phyloP scores from a whole-genome alignment of 2,329 filamentous ascomycete species.

The Alternaria rosae region DNA sequence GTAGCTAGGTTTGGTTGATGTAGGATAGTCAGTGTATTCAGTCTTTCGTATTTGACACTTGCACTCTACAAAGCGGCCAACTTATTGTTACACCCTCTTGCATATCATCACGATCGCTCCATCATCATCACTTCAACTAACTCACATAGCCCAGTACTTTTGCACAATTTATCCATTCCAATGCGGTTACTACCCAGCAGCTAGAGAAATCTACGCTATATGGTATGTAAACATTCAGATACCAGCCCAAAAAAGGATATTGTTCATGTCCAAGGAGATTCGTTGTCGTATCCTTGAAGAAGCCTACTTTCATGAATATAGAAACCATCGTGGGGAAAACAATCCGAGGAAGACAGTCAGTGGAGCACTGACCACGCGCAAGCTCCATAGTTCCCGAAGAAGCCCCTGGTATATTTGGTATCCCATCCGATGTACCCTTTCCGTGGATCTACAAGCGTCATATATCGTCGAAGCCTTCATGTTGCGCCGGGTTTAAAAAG shows the following conservation, averaged over 20 bases:
- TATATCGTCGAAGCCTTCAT: slow-evolving; percentile 4
- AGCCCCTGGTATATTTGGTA: slow-evolving; percentile 1
- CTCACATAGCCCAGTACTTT: not conserved
- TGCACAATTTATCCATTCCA: not conserved
- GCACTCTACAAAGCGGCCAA: no score
- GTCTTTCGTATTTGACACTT: no score
- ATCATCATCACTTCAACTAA: not conserved
- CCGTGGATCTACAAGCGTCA: slow-evolving; percentile 11
- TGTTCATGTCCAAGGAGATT: slow-evolving; percentile 5
- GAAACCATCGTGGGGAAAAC: not conserved
- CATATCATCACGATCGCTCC: not conserved
- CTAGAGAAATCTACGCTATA: not conserved
- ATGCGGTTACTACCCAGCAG: not conserved
- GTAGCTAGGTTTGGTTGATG: not conserved
- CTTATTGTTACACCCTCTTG: not conserved
- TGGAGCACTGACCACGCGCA: not conserved
- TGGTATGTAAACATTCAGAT: slow-evolving; percentile 1
- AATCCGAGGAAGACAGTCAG: not conserved
- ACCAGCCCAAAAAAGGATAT: not conserved
- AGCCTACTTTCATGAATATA: not conserved
- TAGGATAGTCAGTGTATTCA: not conserved
- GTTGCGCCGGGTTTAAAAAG: slow-evolving; percentile 2
- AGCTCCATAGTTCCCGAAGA: not conserved
- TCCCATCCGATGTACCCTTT: not conserved
- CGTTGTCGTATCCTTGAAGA: slow-evolving; percentile 3